Conservation (phyloP, 192 early-diverging fungal genomes). For the Linderina pennispora region DNA sequence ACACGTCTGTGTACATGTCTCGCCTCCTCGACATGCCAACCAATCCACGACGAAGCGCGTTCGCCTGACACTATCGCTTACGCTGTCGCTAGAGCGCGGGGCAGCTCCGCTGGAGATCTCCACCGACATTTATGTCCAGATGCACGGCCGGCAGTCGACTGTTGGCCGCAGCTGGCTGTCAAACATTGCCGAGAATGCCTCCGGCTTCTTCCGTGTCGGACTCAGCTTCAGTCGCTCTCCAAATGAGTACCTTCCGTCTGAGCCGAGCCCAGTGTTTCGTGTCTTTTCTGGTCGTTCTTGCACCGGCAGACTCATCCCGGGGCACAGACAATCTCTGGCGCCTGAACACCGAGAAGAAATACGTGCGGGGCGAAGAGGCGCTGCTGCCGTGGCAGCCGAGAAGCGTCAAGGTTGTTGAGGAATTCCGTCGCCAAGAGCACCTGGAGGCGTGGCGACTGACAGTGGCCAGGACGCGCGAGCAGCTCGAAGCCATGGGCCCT, state of each 20-base stretch:
- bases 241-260: neutral
- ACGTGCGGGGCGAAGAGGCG: constrained; percentile 68
- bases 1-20: constrained; percentile 67
- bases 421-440: constrained; percentile 28
- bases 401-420: constrained; percentile 58
- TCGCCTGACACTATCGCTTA: constrained; percentile 50
- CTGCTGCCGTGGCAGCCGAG: constrained; percentile 64
- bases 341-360: constrained; percentile 57
- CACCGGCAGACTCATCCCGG: constrained; percentile 48
- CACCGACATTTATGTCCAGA: constrained; percentile 56
- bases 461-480: constrained; percentile 18
- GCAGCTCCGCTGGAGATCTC: constrained; percentile 47
- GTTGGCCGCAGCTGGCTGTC: constrained; percentile 17
- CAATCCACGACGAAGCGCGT: constrained; percentile 51
- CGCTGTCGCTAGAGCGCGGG: constrained; percentile 54
- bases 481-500: constrained; percentile 14
- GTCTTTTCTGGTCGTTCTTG: constrained; percentile 59
- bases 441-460: constrained; percentile 25
- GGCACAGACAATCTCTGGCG: constrained; percentile 60
- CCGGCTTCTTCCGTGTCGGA: constrained; percentile 1
- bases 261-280: constrained; percentile 26
- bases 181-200: constrained; percentile 7
- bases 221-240: constrained; percentile 1
- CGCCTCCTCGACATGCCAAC: constrained; percentile 61
- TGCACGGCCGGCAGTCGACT: constrained; percentile 47